Conservation (phyloP, 2,329 filamentous ascomycete species). For the Aspergillus novoparasiticus region DNA sequence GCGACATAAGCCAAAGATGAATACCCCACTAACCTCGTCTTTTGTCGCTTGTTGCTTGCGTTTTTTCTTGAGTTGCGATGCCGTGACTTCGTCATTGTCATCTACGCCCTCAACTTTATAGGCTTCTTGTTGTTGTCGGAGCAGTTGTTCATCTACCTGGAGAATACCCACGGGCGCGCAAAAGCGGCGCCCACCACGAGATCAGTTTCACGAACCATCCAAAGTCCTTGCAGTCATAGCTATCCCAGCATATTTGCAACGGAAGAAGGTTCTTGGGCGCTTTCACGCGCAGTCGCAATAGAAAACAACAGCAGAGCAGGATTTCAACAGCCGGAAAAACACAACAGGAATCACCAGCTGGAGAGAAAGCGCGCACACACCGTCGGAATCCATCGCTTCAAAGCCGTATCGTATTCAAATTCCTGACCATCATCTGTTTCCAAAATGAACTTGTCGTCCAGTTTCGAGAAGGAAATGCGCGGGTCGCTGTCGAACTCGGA, state of each 20-base stretch:
- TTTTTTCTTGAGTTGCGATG: constrained; percentile 55
- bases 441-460: constrained; percentile 79
- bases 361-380: constrained; percentile 44
- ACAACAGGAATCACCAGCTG: constrained; percentile 18
- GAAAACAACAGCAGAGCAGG: constrained; percentile 5
- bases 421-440: constrained; percentile 84
- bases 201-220: constrained; percentile 37
- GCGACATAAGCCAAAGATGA: constrained; percentile 3
- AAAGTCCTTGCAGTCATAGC: constrained; percentile 22
- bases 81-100: constrained; percentile 51
- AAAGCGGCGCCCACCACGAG: constrained; percentile 28
- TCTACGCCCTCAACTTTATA: constrained; percentile 64
- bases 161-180: constrained; percentile 34
- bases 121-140: constrained; percentile 63
- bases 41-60: constrained; percentile 54
- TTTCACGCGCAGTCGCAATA: constrained; percentile 1
- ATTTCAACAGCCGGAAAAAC: constrained; percentile 19
- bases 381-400: constrained; percentile 74
- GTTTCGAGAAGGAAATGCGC: constrained; percentile 83
- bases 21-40: constrained; percentile 51
- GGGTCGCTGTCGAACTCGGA: constrained; percentile 75
- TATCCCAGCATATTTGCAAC: constrained; percentile 19
- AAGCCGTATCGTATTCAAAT: constrained; percentile 74
- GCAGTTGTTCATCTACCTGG: constrained; percentile 62
- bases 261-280: constrained; percentile 12